phyloP scores from a whole-genome alignment of 2,329 filamentous ascomycete species.

The Reticulascus tulasneorum region DNA sequence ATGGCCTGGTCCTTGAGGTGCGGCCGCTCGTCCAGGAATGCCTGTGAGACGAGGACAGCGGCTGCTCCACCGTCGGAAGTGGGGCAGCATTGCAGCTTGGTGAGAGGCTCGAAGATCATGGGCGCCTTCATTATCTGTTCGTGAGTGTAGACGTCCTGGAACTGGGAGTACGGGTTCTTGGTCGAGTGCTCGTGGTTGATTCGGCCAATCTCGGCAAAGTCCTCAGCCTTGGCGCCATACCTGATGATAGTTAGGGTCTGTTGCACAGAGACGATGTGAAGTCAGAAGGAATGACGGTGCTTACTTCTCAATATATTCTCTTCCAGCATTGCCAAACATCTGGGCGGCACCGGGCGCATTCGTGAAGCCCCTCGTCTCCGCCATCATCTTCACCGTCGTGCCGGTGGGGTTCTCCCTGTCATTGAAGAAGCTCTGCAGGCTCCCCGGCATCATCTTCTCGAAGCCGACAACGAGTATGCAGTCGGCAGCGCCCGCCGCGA shows the following conservation, averaged over 20 bases:
- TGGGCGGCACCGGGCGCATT: constrained; percentile 85
- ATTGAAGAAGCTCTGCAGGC: constrained; percentile 76
- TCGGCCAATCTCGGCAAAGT: constrained; percentile 92
- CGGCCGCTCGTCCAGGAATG: constrained; percentile 80
- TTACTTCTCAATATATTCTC: constrained; percentile 92
- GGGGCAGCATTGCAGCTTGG: constrained; percentile 97
- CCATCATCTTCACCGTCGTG: constrained; percentile 74
- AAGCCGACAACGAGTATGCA: constrained; percentile 91
- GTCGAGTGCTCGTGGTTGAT: constrained; percentile 90
- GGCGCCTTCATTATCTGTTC: constrained; percentile 74
- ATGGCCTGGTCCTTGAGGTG: constrained; percentile 81
- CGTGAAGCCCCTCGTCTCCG: constrained; percentile 71
- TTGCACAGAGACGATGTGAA: background rate
- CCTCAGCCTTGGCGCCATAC: constrained; percentile 75
- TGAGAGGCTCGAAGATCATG: constrained; percentile 81
- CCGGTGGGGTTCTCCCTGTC: constrained; percentile 78
- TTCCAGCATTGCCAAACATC: constrained; percentile 90
- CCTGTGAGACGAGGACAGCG: constrained; percentile 82
- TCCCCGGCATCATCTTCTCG: constrained; percentile 97
- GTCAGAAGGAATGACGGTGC: constrained; percentile 22
- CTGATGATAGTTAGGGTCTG: constrained; percentile 32
- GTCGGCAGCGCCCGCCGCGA: constrained; percentile 76
- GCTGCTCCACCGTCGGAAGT: constrained; percentile 91
- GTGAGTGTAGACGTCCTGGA: constrained; percentile 84
- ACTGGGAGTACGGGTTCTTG: constrained; percentile 96